A percentile compares a stretch with the other conserved stretches of the same genome.
Evolutionary conservation across 495 filamentous ascomycete genomes (phyloP).

Genomic region (Penicillium bialowiezense): DNA sequence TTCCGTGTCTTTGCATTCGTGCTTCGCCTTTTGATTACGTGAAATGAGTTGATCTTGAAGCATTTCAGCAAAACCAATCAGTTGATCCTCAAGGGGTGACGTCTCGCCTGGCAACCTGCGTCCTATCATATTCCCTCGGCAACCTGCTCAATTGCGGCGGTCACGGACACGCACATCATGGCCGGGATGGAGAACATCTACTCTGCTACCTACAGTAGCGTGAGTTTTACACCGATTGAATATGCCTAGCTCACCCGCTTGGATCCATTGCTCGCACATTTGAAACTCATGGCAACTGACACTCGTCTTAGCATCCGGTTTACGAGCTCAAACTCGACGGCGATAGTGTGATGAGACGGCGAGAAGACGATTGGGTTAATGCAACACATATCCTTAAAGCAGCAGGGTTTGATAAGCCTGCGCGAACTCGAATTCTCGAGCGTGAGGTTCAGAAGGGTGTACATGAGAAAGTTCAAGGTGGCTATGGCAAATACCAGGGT

Average conservation of each 20-base stretch:
- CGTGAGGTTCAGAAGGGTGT: conserved; percentile 93
- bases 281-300: neutral
- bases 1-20: conserved; percentile 17
- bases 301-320: conserved; percentile 69
- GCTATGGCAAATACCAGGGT: conserved; percentile 99
- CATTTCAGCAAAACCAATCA: conserved; percentile 10
- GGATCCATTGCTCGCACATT: neutral
- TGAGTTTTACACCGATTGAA: conserved; percentile 41
- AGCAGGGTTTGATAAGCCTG: conserved; percentile 81
- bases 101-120: conserved; percentile 12
- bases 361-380: conserved; percentile 88
- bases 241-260: neutral
- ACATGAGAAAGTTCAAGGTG: conserved; percentile 97
- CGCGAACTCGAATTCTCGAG: conserved; percentile 90
- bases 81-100: conserved; percentile 12
- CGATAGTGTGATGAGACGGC: conserved; percentile 86
- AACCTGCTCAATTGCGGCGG: conserved; percentile 21
- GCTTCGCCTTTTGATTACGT: conserved; percentile 7
- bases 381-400: conserved; percentile 94
- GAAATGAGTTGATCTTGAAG: conserved; percentile 16
- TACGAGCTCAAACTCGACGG: conserved; percentile 80
- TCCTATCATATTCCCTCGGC: conserved; percentile 13
- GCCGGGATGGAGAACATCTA: conserved; percentile 57
- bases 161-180: conserved; percentile 35
- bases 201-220: conserved; percentile 91